phyloP scores from a whole-genome alignment of 202 grass and related monocot genomes.

The Zoysia matrella region DNA sequence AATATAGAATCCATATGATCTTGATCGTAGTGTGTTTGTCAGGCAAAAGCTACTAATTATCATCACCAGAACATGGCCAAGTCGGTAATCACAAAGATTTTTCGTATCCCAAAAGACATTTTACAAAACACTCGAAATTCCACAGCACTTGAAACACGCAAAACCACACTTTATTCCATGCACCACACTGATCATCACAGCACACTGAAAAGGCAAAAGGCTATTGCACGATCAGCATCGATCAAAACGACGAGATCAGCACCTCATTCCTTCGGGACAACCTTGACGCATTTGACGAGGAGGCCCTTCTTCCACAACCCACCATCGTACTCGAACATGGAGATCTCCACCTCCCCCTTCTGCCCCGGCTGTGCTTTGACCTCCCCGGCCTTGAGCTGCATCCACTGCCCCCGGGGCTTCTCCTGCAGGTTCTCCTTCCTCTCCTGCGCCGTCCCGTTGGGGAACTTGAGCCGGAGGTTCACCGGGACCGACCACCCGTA shows the following conservation, averaged over 20 bases:
- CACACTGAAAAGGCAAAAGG: neutral
- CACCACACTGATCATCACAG: neutral
- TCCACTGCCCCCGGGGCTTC: slow-evolving; percentile 41
- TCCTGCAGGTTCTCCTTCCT: slow-evolving; percentile 53
- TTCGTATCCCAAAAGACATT: neutral
- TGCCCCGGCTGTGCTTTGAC: slow-evolving; percentile 30
- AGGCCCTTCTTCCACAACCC: slow-evolving; percentile 58
- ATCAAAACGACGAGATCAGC: neutral
- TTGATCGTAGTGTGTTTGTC: neutral
- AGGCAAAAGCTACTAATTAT: neutral
- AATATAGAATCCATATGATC: neutral
- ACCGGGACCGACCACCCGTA: slow-evolving; percentile 45
- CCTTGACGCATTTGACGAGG: slow-evolving; percentile 51
- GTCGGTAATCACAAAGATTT: neutral
- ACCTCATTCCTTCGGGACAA: slow-evolving; percentile 47
- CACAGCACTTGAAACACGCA: neutral
- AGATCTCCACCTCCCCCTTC: slow-evolving; percentile 57
- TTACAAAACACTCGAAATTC: neutral
- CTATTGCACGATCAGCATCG: neutral
- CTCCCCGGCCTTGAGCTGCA: slow-evolving; percentile 47
- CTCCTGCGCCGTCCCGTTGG: slow-evolving; percentile 39
- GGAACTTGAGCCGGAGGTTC: slow-evolving; percentile 55
- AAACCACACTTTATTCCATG: neutral
- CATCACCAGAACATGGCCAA: neutral
- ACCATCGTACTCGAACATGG: slow-evolving; percentile 50